phyloP scores from a whole-genome alignment of 169 alveolate species.

The Eimeria praecox region DNA sequence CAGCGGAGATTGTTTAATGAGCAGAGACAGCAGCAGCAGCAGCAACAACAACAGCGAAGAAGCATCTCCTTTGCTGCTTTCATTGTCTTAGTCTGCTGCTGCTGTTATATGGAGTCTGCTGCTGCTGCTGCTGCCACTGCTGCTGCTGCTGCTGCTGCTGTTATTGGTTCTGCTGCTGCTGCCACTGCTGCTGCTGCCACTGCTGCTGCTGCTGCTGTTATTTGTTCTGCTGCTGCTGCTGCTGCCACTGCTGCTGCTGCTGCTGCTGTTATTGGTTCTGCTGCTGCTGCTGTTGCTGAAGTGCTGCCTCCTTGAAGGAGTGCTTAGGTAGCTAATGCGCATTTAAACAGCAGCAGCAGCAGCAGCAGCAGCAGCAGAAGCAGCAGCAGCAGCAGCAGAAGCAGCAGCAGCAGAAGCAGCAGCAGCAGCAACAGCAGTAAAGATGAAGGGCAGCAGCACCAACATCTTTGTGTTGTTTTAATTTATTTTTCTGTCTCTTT shows the following conservation, averaged over 20 bases:
- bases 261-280: not conserved
- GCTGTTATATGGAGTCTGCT: no score
- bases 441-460: not conserved
- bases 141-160: not conserved
- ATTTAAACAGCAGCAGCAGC: not conserved
- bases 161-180: conserved; percentile 17
- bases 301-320: not conserved
- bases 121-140: not conserved
- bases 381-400: not conserved
- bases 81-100: not conserved
- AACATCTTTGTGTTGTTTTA: no score
- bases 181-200: not conserved
- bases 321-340: not conserved
- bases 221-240: no score
- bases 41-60: not conserved
- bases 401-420: not conserved
- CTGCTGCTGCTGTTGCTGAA: not conserved
- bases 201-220: not conserved
- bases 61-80: conserved; percentile 33
- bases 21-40: not conserved
- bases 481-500: no score
- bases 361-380: conserved; percentile 10
- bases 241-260: conserved; percentile 6
- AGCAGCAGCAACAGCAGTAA: not conserved
- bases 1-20: not conserved